phyloP scores from a whole-genome alignment of 1,139 yeast genomes.

The Suhomyces yuchorum region DNA sequence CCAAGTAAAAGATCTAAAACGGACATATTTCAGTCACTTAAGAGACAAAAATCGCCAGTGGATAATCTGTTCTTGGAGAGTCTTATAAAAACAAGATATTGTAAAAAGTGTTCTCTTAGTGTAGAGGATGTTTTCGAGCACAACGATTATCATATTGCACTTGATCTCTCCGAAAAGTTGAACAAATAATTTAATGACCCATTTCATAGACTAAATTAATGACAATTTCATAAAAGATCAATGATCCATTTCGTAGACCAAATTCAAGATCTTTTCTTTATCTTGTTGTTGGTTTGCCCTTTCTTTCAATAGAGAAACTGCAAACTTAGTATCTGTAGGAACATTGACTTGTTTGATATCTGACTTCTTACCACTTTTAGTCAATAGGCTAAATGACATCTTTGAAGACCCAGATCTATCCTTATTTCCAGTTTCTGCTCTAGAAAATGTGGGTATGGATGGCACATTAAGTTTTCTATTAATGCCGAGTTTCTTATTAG shows the following conservation, averaged over 20 bases:
- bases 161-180: slow-evolving; percentile 36
- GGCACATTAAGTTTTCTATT: slow-evolving; percentile 26
- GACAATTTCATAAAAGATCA: too few species aligned
- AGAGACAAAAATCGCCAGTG: slow-evolving; percentile 12
- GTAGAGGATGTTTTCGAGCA: slow-evolving; percentile 42
- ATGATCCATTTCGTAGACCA: slow-evolving; percentile 41
- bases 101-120: slow-evolving; percentile 28
- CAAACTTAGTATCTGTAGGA: slow-evolving; percentile 53
- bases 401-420: slow-evolving; percentile 14
- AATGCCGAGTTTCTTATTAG: slow-evolving; percentile 25
- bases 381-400: slow-evolving; percentile 54
- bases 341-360: slow-evolving; percentile 47
- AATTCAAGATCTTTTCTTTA: slow-evolving; percentile 43
- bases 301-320: slow-evolving; percentile 38
- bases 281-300: slow-evolving; percentile 37
- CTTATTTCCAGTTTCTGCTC: slow-evolving; percentile 5
- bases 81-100: slow-evolving; percentile 23
- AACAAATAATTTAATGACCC: slow-evolving; percentile 24
- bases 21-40: slow-evolving; percentile 28
- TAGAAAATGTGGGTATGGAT: neutral
- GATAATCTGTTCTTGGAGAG: slow-evolving; percentile 19
- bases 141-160: slow-evolving; percentile 43
- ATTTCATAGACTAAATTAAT: slow-evolving; percentile 41
- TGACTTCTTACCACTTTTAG: slow-evolving; percentile 52
- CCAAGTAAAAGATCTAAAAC: neutral